Evolutionary conservation across 331 rosid species (phyloP).

Genomic region (Quercus phellos): DNA sequence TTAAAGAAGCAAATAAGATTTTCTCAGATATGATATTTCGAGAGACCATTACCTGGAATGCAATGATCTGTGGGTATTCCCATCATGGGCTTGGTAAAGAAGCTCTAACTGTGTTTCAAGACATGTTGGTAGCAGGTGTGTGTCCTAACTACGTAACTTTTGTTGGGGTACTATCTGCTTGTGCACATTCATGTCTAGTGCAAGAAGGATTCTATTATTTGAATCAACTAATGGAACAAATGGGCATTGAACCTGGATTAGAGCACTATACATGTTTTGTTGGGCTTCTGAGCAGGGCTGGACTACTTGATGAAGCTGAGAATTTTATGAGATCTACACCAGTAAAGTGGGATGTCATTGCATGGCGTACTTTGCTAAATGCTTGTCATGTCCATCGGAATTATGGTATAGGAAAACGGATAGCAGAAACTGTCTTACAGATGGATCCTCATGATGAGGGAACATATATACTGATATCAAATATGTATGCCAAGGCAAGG

Average conservation of each 20-base stretch:
- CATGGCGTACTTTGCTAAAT: slow-evolving; percentile 73
- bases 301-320: slow-evolving; percentile 65
- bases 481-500: slow-evolving; percentile 44
- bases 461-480: slow-evolving; percentile 35
- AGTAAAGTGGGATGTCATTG: slow-evolving; percentile 71
- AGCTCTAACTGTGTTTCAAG: slow-evolving; percentile 54
- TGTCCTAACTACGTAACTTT: slow-evolving; percentile 58
- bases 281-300: slow-evolving; percentile 59
- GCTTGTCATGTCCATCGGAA: slow-evolving; percentile 64
- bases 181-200: slow-evolving; percentile 59
- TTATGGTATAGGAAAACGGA: slow-evolving; percentile 48
- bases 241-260: slow-evolving; percentile 59
- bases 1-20: slow-evolving; percentile 49
- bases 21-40: slow-evolving; percentile 38
- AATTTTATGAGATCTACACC: slow-evolving; percentile 53
- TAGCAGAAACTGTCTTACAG: slow-evolving; percentile 54
- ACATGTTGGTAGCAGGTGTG: slow-evolving; percentile 45
- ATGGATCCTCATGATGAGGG: slow-evolving; percentile 66
- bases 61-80: slow-evolving; percentile 64
- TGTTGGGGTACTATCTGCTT: slow-evolving; percentile 62
- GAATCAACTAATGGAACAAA: slow-evolving; percentile 45
- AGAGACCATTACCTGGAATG: slow-evolving; percentile 64
- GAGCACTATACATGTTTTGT: slow-evolving; percentile 75
- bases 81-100: slow-evolving; percentile 71
- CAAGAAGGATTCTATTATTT: slow-evolving; percentile 57